Percentiles rank a stretch among this genome's conserved stretches.
phyloP scores from a whole-genome alignment of 169 alveolate species.

The Theileria orientalis region DNA sequence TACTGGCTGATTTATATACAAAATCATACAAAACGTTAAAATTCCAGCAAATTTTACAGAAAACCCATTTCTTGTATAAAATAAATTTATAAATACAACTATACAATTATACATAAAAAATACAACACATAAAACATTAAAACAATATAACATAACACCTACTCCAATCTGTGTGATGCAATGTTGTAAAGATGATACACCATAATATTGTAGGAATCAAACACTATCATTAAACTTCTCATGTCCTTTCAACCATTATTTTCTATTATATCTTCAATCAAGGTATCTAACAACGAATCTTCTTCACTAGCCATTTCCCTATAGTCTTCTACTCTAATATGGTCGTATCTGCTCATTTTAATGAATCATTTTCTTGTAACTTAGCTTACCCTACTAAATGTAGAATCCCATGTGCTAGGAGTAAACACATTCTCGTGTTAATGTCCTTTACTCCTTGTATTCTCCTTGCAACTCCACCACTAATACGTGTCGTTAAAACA shows the following conservation, averaged over 20 bases:
- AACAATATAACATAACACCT: too few species aligned
- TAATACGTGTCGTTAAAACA: not conserved
- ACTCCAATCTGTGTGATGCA: too few species aligned
- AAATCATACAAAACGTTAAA: too few species aligned
- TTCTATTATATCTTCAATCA: not conserved
- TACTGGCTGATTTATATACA: too few species aligned
- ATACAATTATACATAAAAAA: too few species aligned
- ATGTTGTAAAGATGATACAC: too few species aligned
- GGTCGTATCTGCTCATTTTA: conserved; percentile 46
- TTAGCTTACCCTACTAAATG: conserved; percentile 59
- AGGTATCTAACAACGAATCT: conserved; percentile 43
- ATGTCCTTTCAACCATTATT: not conserved
- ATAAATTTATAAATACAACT: too few species aligned
- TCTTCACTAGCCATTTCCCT: conserved; percentile 52
- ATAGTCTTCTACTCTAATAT: conserved; percentile 32
- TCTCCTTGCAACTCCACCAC: conserved; percentile 57
- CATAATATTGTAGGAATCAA: too few species aligned
- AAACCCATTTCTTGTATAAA: too few species aligned
- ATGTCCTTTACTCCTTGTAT: conserved; percentile 26
- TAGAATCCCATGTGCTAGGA: conserved; percentile 63
- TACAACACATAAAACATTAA: too few species aligned
- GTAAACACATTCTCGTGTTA: conserved; percentile 43
- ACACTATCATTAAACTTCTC: not conserved
- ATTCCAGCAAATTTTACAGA: too few species aligned
- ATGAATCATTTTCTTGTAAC: not conserved